phyloP scores from a whole-genome alignment of 768 basidiomycete genomes.

The Clavulina sp. region DNA sequence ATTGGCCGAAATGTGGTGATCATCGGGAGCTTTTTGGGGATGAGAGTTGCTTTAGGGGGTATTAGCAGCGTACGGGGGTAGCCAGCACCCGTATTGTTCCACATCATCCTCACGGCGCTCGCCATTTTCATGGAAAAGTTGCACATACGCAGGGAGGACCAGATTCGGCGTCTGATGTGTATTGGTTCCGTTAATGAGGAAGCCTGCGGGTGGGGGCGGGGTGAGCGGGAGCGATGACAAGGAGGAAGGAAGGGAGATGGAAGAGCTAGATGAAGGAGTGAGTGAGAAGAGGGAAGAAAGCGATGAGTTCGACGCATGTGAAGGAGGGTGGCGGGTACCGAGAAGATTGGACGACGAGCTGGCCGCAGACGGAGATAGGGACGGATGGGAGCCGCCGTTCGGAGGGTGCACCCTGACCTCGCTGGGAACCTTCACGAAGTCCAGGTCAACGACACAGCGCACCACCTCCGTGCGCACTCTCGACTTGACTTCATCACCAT shows the following conservation, averaged over 20 bases:
- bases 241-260: too few species aligned
- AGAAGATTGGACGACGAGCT: not conserved
- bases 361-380: constrained; percentile 5
- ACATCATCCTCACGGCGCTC: constrained; percentile 20
- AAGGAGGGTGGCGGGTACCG: too few species aligned
- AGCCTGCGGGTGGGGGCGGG: not conserved
- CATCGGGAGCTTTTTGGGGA: too few species aligned
- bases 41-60: too few species aligned
- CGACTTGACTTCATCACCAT: not conserved
- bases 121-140: constrained; percentile 57
- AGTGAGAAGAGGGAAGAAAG: not conserved
- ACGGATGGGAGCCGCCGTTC: constrained; percentile 16
- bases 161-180: constrained; percentile 11
- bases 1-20: too few species aligned
- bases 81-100: constrained; percentile 3
- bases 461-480: not conserved
- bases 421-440: not conserved
- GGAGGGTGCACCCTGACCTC: constrained; percentile 5
- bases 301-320: too few species aligned
- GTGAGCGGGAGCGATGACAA: not conserved
- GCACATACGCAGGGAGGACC: constrained; percentile 55
- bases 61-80: constrained; percentile 9
- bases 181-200: constrained; percentile 16
- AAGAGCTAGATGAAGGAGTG: not conserved
- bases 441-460: not conserved